phyloP scores from a whole-genome alignment of 495 filamentous ascomycete genomes.

The Bryoglossum gracile region DNA sequence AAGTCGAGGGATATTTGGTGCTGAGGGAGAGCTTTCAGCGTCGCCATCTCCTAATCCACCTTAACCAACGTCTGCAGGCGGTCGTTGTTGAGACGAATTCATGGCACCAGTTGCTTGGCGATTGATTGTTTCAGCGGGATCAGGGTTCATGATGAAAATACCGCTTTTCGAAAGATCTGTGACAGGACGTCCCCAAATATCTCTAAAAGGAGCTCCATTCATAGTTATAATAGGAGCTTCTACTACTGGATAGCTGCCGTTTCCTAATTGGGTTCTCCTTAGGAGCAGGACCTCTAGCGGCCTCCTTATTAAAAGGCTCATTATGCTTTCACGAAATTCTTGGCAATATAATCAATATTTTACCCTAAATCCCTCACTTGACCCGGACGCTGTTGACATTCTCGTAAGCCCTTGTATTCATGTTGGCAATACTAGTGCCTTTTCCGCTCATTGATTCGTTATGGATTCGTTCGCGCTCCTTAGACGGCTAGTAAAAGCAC shows the following conservation, averaged over 20 bases:
- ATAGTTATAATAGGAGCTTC: neutral
- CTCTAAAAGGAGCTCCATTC: neutral
- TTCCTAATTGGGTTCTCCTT: neutral
- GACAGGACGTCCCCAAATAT: neutral
- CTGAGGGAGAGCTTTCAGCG: conserved; percentile 11
- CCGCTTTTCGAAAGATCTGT: neutral
- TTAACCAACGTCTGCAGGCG: conserved; percentile 13
- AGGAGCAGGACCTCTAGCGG: neutral
- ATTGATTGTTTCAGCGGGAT: conserved; percentile 9
- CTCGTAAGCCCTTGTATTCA: conserved; percentile 19
- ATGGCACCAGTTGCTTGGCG: conserved; percentile 8
- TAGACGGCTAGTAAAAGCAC: conserved; percentile 26
- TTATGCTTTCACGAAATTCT: conserved; percentile 15
- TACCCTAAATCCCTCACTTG: conserved; percentile 24
- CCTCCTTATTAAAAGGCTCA: conserved; percentile 1
- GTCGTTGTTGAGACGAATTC: conserved; percentile 10
- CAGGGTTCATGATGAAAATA: neutral
- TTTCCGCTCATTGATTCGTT: neutral
- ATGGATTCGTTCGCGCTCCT: conserved; percentile 22
- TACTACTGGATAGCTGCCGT: neutral
- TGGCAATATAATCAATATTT: conserved; percentile 25
- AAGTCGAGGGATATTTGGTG: conserved; percentile 9
- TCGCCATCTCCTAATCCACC: conserved; percentile 8
- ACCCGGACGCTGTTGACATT: conserved; percentile 23
- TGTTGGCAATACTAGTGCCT: conserved; percentile 2